Base-by-base conservation (phyloP, 192 early-diverging fungal genomes). In the Irineochytrium annulatum region DNA sequence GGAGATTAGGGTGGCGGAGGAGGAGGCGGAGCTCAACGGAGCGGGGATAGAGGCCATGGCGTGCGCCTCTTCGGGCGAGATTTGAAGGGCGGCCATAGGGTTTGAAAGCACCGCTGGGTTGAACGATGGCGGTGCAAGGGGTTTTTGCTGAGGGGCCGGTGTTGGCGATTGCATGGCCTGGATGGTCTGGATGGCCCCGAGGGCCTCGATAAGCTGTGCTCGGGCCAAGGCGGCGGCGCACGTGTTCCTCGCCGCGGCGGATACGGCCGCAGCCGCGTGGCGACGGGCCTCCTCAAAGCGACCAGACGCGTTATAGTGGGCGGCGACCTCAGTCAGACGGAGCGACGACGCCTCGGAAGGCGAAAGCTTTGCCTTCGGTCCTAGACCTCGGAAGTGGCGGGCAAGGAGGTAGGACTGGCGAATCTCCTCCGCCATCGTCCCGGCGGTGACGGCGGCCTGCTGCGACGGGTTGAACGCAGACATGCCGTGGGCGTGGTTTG, bases 371-470 rank as follows among this genome's bases (percentile, higher is more conserved):
- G 65, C 68, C 28, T 63, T 48, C 8, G 69, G 68, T 13, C 80
- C 80, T 46, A 78, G 62, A 19, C 66, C 53, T 32, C 70, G 70
- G 44, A 82, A 77, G 59, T 82, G 80, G 11, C 75, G 70, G 8
- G 74, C 63, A 3, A 82, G 46, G 39, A 68, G 34, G 56, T 82
- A 82, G 0, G 76, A 72, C 13, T 70, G 49, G 16, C 72, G 58
- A n/a, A 75, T 73, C 22, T 80, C 80, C 26, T 74, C 71, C 5
- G n/a, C n/a, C n/a, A 34, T 49, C 28, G 26, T 16, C 13, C 54
- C 27, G 16, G 0, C 43, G 11, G 19, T 13, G 13, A 44, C 24
- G 13, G 46, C 46, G 24, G n/a, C n/a, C n/a, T n/a, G n/a, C n/a
- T n/a, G n/a, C n/a, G n/a, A n/a, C n/a, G n/a, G n/a, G n/a, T n/a